Evolutionary conservation across 495 filamentous ascomycete species (phyloP).

Genomic region (Neurospora sp.): DNA sequence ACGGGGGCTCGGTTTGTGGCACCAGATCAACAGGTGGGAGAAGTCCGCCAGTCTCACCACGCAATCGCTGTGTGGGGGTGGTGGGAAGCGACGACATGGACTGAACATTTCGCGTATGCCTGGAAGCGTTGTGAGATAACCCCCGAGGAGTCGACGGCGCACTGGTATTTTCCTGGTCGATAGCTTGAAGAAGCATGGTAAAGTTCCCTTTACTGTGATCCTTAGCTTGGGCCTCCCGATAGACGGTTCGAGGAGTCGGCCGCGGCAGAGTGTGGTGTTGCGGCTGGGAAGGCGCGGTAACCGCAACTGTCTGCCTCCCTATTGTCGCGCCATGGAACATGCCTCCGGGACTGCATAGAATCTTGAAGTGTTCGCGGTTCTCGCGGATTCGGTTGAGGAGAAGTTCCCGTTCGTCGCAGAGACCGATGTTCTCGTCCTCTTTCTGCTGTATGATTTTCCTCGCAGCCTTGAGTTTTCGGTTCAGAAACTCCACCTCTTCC

Average conservation of each 20-base stretch:
- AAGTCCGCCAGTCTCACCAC: slow-evolving; percentile 35
- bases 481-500: slow-evolving; percentile 51
- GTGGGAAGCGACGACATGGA: slow-evolving; percentile 73
- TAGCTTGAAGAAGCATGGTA: slow-evolving; percentile 64
- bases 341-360: slow-evolving; percentile 48
- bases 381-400: slow-evolving; percentile 75
- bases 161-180: slow-evolving; percentile 59
- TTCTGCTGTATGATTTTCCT: slow-evolving; percentile 61
- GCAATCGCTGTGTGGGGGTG: slow-evolving; percentile 48
- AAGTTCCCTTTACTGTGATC: slow-evolving; percentile 43
- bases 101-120: slow-evolving; percentile 58
- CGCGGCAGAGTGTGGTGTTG: slow-evolving; percentile 35
- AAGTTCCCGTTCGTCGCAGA: slow-evolving; percentile 62
- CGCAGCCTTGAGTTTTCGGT: slow-evolving; percentile 56
- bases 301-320: slow-evolving; percentile 10
- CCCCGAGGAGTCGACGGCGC: slow-evolving; percentile 52
- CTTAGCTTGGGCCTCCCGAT: slow-evolving; percentile 21
- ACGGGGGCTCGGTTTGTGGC: slow-evolving; percentile 43
- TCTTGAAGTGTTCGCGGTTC: slow-evolving; percentile 73
- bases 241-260: slow-evolving; percentile 37
- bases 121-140: slow-evolving; percentile 35
- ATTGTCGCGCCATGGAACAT: slow-evolving; percentile 32
- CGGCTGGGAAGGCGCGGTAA: slow-evolving; percentile 40
- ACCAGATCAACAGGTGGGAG: slow-evolving; percentile 47
- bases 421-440: slow-evolving; percentile 53